Evolutionary conservation across 2,329 filamentous ascomycete genomes (phyloP), one percentile per base, ranked within the genome.

Genomic region (Aphanoascus verrucosus): DNA sequence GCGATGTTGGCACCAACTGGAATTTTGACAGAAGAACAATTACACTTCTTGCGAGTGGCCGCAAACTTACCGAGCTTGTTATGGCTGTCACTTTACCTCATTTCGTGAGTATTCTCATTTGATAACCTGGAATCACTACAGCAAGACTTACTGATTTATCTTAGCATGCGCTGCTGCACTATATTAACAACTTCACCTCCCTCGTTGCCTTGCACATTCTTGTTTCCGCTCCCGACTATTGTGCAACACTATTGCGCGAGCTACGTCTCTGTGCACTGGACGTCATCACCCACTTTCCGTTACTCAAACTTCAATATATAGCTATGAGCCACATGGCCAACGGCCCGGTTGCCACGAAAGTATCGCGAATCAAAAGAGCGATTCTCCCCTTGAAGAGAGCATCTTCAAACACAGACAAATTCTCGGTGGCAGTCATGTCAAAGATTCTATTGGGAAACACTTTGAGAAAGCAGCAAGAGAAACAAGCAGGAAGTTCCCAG

Each of bases 1-100:
- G 84, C 58, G 73, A 80, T 48, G 62, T 67, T 17, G 72, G 74
- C 43, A 63, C 67, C 5, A 66, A 68, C 5, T 85, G 82, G 82
- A 80, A 83, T 23, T 47, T 67, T 11, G 56, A 62, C 37, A 46
- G 34, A 8, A 42, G 56, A 14, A 56, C 60, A 8, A 49, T 58
- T 34, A 34, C 19, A 14, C 50, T 60, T 1, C 47, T 65, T 4
- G 48, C 32, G 42, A 44, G 28, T 31, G 61, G 60, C 2, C 50
- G 23, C 3, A 52, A 58, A 8, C 53, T 64, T n/a, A 41, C 52
- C 34, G 62, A 64, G 52, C 52, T 64, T 4, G 57, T 59, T 32
- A 55, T 61, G 28, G 56, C 48, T n/a, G 38, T 61, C 40, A 40
- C 52, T 41, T 59, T 56, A n/a, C n/a, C 54, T 8, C 45, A 50